A percentile compares a stretch with the other conserved stretches of the same genome.
Conservation (phyloP, 202 grass and related monocot species). For the Elaeis oleifera region DNA sequence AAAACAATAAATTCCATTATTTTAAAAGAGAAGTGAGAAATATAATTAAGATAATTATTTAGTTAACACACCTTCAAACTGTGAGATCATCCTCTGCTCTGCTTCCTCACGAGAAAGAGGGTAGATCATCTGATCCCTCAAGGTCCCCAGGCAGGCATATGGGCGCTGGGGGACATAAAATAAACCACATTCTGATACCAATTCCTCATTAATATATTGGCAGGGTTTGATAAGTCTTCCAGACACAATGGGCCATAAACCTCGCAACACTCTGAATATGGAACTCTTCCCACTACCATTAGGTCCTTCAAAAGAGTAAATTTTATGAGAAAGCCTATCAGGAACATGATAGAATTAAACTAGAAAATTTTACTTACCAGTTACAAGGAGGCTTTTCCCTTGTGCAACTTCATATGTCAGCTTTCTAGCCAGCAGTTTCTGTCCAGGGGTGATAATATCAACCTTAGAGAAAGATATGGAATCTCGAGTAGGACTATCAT, state of each 20-base stretch:
- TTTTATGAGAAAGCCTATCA: no score
- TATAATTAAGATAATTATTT: no score
- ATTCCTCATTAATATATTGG: slow-evolving; percentile 5
- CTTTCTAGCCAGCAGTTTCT: slow-evolving; percentile 71
- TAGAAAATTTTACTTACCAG: slow-evolving; percentile 29
- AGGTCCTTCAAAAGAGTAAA: slow-evolving; percentile 60
- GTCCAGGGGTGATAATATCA: slow-evolving; percentile 81
- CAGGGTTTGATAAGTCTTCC: slow-evolving; percentile 68
- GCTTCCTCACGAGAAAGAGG: slow-evolving; percentile 82
- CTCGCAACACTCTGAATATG: slow-evolving; percentile 81
- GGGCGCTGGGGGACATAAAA: slow-evolving; percentile 93
- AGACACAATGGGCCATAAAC: slow-evolving; percentile 84
- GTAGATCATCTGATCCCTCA: slow-evolving; percentile 94
- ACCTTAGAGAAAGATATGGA: slow-evolving; percentile 72
- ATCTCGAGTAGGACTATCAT: slow-evolving; percentile 37
- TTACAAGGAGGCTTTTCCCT: slow-evolving; percentile 86
- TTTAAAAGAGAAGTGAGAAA: no score
- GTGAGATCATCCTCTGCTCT: slow-evolving; percentile 44
- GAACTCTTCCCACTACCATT: slow-evolving; percentile 99
- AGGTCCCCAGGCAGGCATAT: slow-evolving; percentile 91
- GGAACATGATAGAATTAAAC: no score
- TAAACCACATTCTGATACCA: slow-evolving; percentile 18
- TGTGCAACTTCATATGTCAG: slow-evolving; percentile 63
- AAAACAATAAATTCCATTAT: no score
- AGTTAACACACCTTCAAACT: slow-evolving; percentile 35